phyloP scores from a whole-genome alignment of 768 basidiomycete species.

The Pisolithus orientalis region DNA sequence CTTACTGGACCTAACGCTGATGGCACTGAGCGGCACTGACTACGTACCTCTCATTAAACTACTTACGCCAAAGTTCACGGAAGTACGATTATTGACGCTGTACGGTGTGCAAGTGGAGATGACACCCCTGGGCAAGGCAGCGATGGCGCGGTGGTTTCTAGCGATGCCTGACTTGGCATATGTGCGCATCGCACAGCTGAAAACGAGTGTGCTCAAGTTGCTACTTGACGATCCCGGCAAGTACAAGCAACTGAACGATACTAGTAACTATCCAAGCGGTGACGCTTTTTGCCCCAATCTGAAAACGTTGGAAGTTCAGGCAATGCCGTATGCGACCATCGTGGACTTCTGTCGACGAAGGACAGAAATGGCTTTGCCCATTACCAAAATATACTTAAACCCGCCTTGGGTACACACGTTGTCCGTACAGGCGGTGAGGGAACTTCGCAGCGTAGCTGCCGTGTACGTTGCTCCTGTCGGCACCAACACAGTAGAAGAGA shows the following conservation, averaged over 20 bases:
- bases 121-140: slow-evolving; percentile 15
- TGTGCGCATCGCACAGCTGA: slow-evolving; percentile 43
- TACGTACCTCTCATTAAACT: slow-evolving; percentile 42
- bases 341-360: slow-evolving; percentile 33
- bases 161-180: slow-evolving; percentile 53
- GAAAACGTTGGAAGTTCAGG: slow-evolving; percentile 41
- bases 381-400: slow-evolving; percentile 46
- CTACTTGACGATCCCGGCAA: slow-evolving; percentile 39
- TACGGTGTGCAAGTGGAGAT: slow-evolving; percentile 37
- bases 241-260: slow-evolving; percentile 9
- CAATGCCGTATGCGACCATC: slow-evolving; percentile 26
- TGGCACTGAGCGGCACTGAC: slow-evolving; percentile 46
- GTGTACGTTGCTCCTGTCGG: slow-evolving; percentile 30
- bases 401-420: slow-evolving; percentile 22
- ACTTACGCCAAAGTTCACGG: slow-evolving; percentile 44
- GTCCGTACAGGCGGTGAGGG: slow-evolving; percentile 16
- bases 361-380: slow-evolving; percentile 34
- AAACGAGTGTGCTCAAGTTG: slow-evolving; percentile 36
- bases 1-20: slow-evolving; percentile 51
- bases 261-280: background rate
- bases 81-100: slow-evolving; percentile 49
- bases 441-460: slow-evolving; percentile 17
- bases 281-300: slow-evolving; percentile 40
- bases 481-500: slow-evolving; percentile 43
- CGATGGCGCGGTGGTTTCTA: slow-evolving; percentile 45